Evolutionary conservation across 2,329 filamentous ascomycete species (phyloP).

Genomic region (Aspergillus viridinutans): DNA sequence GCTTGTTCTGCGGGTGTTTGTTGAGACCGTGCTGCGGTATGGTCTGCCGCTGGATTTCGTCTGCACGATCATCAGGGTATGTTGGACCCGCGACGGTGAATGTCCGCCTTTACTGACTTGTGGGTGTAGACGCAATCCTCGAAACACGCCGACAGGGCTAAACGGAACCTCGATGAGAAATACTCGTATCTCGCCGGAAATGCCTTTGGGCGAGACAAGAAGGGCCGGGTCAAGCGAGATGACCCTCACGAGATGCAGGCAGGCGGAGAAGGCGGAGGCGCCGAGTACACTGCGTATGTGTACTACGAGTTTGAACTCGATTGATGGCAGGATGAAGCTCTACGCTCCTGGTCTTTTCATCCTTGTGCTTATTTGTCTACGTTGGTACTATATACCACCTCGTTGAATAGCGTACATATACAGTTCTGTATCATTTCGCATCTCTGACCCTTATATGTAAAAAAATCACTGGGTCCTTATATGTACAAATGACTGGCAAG

Average conservation of each 20-base stretch:
- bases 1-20: constrained; percentile 85
- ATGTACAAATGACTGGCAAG: background rate
- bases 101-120: background rate
- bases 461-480: background rate
- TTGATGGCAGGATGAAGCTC: constrained; percentile 21
- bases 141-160: constrained; percentile 78
- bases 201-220: constrained; percentile 89
- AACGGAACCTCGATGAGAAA: constrained; percentile 70
- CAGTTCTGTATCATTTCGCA: background rate
- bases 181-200: constrained; percentile 95
- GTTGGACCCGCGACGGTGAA: constrained; percentile 21
- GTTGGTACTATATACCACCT: constrained; percentile 1
- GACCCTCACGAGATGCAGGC: constrained; percentile 85
- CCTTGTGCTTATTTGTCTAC: constrained; percentile 5
- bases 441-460: background rate
- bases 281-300: constrained; percentile 92
- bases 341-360: background rate
- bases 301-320: constrained; percentile 90
- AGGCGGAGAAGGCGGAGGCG: constrained; percentile 63
- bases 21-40: constrained; percentile 96
- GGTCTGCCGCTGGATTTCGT: constrained; percentile 88
- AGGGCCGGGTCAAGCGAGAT: constrained; percentile 85
- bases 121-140: constrained; percentile 61
- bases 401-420: constrained; percentile 14
- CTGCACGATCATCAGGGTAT: constrained; percentile 76